phyloP scores from a whole-genome alignment of 2,329 filamentous ascomycete species.

The Chaetomium sp. region DNA sequence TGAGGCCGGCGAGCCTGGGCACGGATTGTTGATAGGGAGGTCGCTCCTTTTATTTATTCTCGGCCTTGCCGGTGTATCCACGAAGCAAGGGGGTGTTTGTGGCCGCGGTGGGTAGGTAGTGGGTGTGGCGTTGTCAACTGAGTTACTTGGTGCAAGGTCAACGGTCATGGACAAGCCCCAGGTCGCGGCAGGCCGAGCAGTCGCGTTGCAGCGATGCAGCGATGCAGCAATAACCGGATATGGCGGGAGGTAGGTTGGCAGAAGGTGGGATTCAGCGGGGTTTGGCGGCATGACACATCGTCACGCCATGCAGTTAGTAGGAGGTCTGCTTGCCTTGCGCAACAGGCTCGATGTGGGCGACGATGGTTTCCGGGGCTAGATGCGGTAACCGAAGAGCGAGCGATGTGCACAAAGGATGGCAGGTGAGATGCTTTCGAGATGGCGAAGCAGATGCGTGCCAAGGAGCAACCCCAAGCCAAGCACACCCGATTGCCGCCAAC shows the following conservation, averaged over 20 bases:
- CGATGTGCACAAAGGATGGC: background rate
- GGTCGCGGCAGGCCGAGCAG: background rate
- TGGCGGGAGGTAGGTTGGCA: slow-evolving; percentile 13
- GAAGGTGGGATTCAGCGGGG: slow-evolving; percentile 12
- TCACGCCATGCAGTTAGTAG: background rate
- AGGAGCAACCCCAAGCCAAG: slow-evolving; percentile 2
- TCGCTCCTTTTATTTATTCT: background rate
- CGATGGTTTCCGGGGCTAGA: background rate
- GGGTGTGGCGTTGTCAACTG: slow-evolving; percentile 1
- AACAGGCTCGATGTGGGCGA: background rate
- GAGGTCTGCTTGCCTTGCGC: background rate
- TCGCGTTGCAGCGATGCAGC: background rate
- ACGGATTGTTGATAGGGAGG: slow-evolving; percentile 6
- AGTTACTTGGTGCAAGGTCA: background rate
- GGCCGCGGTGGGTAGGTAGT: background rate
- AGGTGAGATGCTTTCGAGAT: background rate
- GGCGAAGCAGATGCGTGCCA: background rate
- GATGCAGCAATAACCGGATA: slow-evolving; percentile 11
- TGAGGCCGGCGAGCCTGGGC: slow-evolving; percentile 2
- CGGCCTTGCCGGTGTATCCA: slow-evolving; percentile 3
- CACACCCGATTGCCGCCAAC: slow-evolving; percentile 1
- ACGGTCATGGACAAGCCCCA: background rate
- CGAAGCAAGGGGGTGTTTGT: background rate
- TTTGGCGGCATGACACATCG: slow-evolving; percentile 8
- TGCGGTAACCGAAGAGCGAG: slow-evolving; percentile 1